Evolutionary conservation across 768 basidiomycete genomes (phyloP).

Genomic region (Lactarius evosmus): DNA sequence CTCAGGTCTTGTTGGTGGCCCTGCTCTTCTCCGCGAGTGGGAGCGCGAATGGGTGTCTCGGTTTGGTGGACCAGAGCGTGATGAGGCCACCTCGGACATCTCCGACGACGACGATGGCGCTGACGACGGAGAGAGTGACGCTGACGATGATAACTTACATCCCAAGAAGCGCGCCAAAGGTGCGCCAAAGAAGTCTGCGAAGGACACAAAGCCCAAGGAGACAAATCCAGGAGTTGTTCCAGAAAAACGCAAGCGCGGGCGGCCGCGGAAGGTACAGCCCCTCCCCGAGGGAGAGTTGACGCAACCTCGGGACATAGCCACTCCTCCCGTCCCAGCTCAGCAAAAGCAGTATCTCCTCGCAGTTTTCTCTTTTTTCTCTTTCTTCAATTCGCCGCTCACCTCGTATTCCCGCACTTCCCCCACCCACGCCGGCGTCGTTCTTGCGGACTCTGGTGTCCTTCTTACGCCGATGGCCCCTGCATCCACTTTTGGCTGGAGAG

Average conservation of each 20-base stretch:
- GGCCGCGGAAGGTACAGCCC: constrained; percentile 69
- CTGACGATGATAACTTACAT: constrained; percentile 40
- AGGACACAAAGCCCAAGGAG: constrained; percentile 43
- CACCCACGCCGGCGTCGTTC: constrained; percentile 56
- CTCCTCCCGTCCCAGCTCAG: constrained; percentile 25
- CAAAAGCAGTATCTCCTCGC: constrained; percentile 69
- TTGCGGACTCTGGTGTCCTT: constrained; percentile 39
- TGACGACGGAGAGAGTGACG: constrained; percentile 47
- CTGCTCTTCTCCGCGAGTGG: constrained; percentile 68
- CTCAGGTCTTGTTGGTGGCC: constrained; percentile 68
- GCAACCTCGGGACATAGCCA: constrained; percentile 24
- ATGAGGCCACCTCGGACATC: constrained; percentile 48
- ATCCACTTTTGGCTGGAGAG: constrained; percentile 45
- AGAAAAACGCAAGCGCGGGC: constrained; percentile 81
- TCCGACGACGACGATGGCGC: constrained; percentile 47
- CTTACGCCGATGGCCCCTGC: constrained; percentile 24
- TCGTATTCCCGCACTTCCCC: constrained; percentile 40
- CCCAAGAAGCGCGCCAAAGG: constrained; percentile 65
- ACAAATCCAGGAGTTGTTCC: constrained; percentile 39
- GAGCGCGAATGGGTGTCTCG: constrained; percentile 68
- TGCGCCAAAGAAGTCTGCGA: constrained; percentile 34
- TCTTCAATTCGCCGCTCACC: constrained; percentile 74
- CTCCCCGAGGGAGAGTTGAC: constrained; percentile 35
- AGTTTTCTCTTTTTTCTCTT: constrained; percentile 79
- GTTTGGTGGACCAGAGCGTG: constrained; percentile 74